Conservation (phyloP, 441 rosid species). For the Adansonia gregorii region DNA sequence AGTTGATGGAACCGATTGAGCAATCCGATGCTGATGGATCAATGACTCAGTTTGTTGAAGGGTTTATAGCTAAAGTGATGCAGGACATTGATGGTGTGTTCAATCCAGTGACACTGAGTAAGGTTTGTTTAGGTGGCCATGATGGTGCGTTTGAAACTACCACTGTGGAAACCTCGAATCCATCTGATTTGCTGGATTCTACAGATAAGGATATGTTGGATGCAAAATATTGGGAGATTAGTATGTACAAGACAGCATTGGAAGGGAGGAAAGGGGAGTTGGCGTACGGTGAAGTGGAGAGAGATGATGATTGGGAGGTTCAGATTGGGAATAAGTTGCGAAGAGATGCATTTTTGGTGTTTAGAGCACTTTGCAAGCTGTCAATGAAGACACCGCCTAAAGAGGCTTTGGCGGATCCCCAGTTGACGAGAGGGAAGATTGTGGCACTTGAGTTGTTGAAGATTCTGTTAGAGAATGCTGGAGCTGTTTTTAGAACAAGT, state of each 20-base stretch:
- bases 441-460: constrained; percentile 95
- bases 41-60: constrained; percentile 91
- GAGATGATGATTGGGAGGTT: constrained; percentile 94
- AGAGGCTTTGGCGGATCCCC: constrained; percentile 87
- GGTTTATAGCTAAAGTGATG: constrained; percentile 92
- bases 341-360: constrained; percentile 96
- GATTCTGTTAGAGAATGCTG: constrained; percentile 97
- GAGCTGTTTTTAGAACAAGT: constrained; percentile 96
- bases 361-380: constrained; percentile 96
- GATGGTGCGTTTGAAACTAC: constrained; percentile 87
- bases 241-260: constrained; percentile 98
- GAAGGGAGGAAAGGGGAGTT: constrained; percentile 99
- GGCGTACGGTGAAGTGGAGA: constrained; percentile 77
- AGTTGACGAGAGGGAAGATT: constrained; percentile 93
- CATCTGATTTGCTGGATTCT: constrained; percentile 97
- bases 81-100: constrained; percentile 93
- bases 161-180: constrained; percentile 86
- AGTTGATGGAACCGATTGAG: constrained; percentile 85
- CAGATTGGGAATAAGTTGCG: constrained; percentile 98
- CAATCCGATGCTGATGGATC: constrained; percentile 87
- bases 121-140: constrained; percentile 58
- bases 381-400: constrained; percentile 97
- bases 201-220: constrained; percentile 99
- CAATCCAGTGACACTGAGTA: constrained; percentile 59
- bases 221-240: constrained; percentile 99